phyloP scores from a whole-genome alignment of 108 stramenopile species.

The Nitzschia palea region DNA sequence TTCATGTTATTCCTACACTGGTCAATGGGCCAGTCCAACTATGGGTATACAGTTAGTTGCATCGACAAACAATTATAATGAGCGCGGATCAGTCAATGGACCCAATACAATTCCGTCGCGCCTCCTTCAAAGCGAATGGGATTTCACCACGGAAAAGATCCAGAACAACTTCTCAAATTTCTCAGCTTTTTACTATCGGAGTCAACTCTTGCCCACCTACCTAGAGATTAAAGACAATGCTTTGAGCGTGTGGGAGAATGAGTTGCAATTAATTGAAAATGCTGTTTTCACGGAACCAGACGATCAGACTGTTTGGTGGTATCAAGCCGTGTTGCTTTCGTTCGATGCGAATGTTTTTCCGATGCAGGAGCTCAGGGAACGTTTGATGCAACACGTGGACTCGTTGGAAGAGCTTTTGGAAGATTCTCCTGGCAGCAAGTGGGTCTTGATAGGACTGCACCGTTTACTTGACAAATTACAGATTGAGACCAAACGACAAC shows the following conservation, averaged over 20 bases:
- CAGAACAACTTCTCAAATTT: constrained; percentile 95
- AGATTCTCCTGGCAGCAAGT: constrained; percentile 45
- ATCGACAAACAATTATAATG: neutral
- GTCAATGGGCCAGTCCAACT: neutral
- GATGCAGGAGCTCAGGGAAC: constrained; percentile 4
- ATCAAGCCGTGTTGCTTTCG: constrained; percentile 76
- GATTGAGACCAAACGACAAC: constrained; percentile 4
- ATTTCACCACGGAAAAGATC: constrained; percentile 89
- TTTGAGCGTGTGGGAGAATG: constrained; percentile 33
- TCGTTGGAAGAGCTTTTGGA: constrained; percentile 45
- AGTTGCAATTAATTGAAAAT: constrained; percentile 66
- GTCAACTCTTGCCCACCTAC: constrained; percentile 66
- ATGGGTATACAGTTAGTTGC: constrained; percentile 63
- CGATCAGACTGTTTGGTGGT: constrained; percentile 98
- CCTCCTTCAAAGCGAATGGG: constrained; percentile 69
- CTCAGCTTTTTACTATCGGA: constrained; percentile 96
- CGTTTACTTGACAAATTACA: constrained; percentile 17
- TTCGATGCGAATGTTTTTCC: neutral
- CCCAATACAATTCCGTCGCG: constrained; percentile 4
- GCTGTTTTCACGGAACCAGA: constrained; percentile 98
- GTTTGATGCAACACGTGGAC: constrained; percentile 32
- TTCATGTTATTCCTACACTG: neutral
- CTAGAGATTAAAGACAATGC: constrained; percentile 11
- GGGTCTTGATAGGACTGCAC: constrained; percentile 48
- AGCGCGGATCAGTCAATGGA: no score